A percentile compares a stretch with the other conserved stretches of the same genome.
These are phyloP conservation scores for Mortierella hygrophila DNA, from an alignment of 192 early-diverging fungal species.

Conservation along the genomic window DNA sequence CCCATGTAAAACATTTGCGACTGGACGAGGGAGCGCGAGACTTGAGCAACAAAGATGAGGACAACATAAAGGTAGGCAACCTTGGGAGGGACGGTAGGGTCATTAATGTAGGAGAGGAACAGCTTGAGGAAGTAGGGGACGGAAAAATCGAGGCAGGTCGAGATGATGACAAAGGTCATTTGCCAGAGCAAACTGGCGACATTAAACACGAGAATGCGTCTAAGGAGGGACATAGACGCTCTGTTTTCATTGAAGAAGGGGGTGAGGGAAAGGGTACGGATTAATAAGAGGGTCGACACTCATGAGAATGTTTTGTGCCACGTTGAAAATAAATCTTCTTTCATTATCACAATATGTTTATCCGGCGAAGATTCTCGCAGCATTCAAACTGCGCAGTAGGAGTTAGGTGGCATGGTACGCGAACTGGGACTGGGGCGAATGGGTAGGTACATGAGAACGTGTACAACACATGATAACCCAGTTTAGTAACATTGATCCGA, in stretches of 20 bases:
- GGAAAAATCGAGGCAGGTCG: conserved; percentile 62
- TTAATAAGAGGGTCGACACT: not conserved
- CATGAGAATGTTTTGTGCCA: not conserved
- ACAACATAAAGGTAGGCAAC: conserved; percentile 44
- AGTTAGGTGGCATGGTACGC: not conserved
- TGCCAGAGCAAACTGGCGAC: conserved; percentile 59
- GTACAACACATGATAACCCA: conserved; percentile 7
- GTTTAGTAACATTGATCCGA: not conserved
- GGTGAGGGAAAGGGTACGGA: not conserved
- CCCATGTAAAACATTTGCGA: conserved; percentile 62
- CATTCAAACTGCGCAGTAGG: not conserved
- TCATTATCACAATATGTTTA: not conserved
- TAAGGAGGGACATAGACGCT: conserved; percentile 27
- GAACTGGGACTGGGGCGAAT: not conserved
- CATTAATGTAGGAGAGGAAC: conserved; percentile 66
- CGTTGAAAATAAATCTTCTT: not conserved
- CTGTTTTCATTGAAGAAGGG: conserved; percentile 9
- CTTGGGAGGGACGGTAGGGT: conserved; percentile 62
- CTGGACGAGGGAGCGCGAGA: conserved; percentile 40
- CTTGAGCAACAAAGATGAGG: conserved; percentile 58
- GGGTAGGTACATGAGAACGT: not conserved
- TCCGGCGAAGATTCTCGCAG: not conserved
- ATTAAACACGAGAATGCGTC: conserved; percentile 52
- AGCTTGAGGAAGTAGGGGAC: conserved; percentile 71
- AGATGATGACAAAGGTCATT: conserved; percentile 73